These are phyloP conservation scores for Colletotrichum musae DNA, from an alignment of 2,329 filamentous ascomycete species.

Conservation along the genomic window DNA sequence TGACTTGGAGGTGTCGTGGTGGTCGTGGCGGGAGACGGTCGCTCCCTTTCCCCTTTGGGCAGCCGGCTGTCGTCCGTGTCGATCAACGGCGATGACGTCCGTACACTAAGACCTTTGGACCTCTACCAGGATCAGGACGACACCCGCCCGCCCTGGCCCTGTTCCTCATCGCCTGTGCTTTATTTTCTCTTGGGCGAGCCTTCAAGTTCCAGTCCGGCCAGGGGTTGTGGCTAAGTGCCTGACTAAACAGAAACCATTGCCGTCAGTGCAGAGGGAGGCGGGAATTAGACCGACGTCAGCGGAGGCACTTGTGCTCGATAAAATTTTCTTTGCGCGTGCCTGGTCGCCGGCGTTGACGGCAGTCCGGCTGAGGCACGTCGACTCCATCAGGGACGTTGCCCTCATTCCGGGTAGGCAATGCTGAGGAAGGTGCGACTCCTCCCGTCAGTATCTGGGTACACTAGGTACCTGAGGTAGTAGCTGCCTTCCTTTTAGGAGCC, in stretches of 20 bases:
- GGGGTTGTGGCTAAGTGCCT: slow-evolving; percentile 17
- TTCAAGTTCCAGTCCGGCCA: background rate
- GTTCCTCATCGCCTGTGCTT: slow-evolving; percentile 13
- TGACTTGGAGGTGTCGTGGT: too few species aligned
- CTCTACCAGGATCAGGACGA: slow-evolving; percentile 12
- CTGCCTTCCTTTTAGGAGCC: too few species aligned
- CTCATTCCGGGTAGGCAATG: too few species aligned
- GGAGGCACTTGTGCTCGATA: slow-evolving; percentile 11
- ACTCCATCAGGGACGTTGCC: slow-evolving; percentile 14
- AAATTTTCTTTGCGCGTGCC: slow-evolving; percentile 1
- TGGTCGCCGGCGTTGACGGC: slow-evolving; percentile 11
- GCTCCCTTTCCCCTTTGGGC: slow-evolving; percentile 38
- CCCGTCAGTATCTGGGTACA: too few species aligned
- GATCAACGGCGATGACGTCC: slow-evolving; percentile 38
- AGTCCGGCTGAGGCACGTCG: slow-evolving; percentile 12
- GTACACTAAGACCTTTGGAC: background rate
- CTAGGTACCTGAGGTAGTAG: too few species aligned
- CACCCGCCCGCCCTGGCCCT: background rate
- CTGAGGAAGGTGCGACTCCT: too few species aligned
- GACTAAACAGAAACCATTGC: slow-evolving; percentile 20
- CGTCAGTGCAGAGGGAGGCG: slow-evolving; percentile 5
- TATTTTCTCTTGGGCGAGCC: slow-evolving; percentile 1
- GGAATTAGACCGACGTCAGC: slow-evolving; percentile 39
- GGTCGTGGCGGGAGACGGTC: slow-evolving; percentile 16
- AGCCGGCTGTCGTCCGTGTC: slow-evolving; percentile 35